phyloP scores from a whole-genome alignment of 140 eudicot species.

The Erigeron philadelphicus region DNA sequence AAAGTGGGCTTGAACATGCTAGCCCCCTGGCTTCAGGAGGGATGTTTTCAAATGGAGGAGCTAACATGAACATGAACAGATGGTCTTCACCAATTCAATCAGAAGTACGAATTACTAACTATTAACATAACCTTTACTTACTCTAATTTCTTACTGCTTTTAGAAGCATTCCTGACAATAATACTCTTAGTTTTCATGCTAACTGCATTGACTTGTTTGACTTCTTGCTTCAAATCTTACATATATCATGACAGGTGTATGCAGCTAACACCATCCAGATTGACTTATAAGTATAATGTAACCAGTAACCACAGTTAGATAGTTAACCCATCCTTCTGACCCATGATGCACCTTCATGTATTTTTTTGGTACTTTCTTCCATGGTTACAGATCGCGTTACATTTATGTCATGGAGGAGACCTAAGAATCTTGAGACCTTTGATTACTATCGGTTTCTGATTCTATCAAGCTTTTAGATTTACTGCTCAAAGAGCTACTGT shows the following conservation, averaged over 20 bases:
- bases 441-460: constrained; percentile 6
- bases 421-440: constrained; percentile 9
- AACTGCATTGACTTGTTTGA: constrained; percentile 47
- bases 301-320: constrained; percentile 26
- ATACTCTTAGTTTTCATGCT: constrained; percentile 39
- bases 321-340: constrained; percentile 28
- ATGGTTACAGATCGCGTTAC: constrained; percentile 24
- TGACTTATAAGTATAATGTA: constrained; percentile 28
- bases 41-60: constrained; percentile 84
- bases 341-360: constrained; percentile 17
- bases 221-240: constrained; percentile 35
- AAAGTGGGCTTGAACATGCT: constrained; percentile 99
- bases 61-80: constrained; percentile 84
- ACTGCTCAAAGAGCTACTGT: constrained; percentile 22
- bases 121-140: constrained; percentile 82
- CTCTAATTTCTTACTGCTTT: constrained; percentile 75
- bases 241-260: constrained; percentile 57
- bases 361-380: constrained; percentile 13
- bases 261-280: constrained; percentile 51
- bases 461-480: constrained; percentile 15
- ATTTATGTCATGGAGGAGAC: constrained; percentile 14
- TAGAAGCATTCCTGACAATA: constrained; percentile 46
- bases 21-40: constrained; percentile 99
- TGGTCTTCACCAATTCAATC: constrained; percentile 93
- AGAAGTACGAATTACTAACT: constrained; percentile 99